phyloP scores from a whole-genome alignment of 768 basidiomycete genomes.

The Termitomyces sp. region DNA sequence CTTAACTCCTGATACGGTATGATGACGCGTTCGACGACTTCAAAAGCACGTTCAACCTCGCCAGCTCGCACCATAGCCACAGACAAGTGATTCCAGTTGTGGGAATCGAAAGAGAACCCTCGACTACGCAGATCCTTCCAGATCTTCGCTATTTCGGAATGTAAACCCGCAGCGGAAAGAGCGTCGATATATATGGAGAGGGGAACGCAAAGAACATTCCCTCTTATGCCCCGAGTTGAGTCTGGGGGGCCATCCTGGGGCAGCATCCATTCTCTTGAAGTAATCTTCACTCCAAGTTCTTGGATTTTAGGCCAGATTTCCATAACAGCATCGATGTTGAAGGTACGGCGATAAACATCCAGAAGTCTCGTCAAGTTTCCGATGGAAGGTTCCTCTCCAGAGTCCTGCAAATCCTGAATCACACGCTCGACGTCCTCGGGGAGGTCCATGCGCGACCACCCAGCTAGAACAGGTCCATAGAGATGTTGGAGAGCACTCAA shows the following conservation, averaged over 20 bases:
- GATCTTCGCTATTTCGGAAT: constrained; percentile 51
- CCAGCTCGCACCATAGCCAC: constrained; percentile 76
- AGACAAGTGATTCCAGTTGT: constrained; percentile 89
- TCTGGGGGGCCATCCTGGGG: constrained; percentile 9
- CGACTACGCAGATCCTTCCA: constrained; percentile 62
- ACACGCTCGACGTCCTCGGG: constrained; percentile 53
- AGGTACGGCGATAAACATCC: constrained; percentile 61
- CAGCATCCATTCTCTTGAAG: constrained; percentile 29
- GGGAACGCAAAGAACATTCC: constrained; percentile 67
- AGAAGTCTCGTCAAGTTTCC: constrained; percentile 60
- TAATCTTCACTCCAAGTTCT: constrained; percentile 44
- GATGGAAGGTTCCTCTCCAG: constrained; percentile 55
- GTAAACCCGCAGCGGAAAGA: constrained; percentile 58
- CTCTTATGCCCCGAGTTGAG: constrained; percentile 20
- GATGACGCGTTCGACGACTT: constrained; percentile 74
- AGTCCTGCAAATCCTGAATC: constrained; percentile 44
- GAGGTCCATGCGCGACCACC: constrained; percentile 37
- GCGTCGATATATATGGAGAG: constrained; percentile 80
- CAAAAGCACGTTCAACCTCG: constrained; percentile 78
- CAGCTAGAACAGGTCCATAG: constrained; percentile 56
- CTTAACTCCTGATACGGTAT: constrained; percentile 46
- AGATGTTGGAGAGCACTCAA: constrained; percentile 46
- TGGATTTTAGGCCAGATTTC: constrained; percentile 68
- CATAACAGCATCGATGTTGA: constrained; percentile 49
- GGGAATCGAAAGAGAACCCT: constrained; percentile 78